Evolutionary conservation across 2,329 filamentous ascomycete genomes (phyloP).

Genomic region (Diaporthe nobilis): DNA sequence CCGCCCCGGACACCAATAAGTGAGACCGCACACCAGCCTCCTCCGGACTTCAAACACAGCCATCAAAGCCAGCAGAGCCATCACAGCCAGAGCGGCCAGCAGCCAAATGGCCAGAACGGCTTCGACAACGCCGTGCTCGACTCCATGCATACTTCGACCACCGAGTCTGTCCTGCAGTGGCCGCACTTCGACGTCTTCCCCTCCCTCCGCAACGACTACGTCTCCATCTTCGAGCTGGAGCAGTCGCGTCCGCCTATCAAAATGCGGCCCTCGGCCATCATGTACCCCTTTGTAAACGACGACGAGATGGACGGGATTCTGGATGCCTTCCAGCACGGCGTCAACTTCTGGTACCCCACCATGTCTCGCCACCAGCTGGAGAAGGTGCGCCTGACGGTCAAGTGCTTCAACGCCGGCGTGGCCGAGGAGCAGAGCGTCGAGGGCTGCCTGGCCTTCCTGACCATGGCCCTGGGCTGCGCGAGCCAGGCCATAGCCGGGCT

Average conservation of each 20-base stretch:
- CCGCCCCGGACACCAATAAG: conserved; percentile 40
- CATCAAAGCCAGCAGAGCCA: conserved; percentile 43
- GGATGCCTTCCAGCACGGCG: conserved; percentile 58
- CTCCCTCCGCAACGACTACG: conserved; percentile 57
- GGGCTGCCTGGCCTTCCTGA: conserved; percentile 60
- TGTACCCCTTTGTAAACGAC: conserved; percentile 58
- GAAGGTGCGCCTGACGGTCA: conserved; percentile 47
- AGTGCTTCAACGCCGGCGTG: conserved; percentile 50
- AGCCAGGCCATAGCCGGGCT: conserved; percentile 56
- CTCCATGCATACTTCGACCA: conserved; percentile 65
- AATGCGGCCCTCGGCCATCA: conserved; percentile 50
- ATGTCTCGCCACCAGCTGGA: conserved; percentile 58
- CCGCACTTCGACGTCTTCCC: conserved; percentile 63
- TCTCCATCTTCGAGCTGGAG: conserved; percentile 64
- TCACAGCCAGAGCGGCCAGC: conserved; percentile 44
- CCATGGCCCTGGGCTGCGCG: conserved; percentile 63
- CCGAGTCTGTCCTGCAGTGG: conserved; percentile 66
- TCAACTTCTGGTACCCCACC: conserved; percentile 69
- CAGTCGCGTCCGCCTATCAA: conserved; percentile 55
- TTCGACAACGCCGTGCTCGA: conserved; percentile 64
- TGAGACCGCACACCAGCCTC: conserved; percentile 30
- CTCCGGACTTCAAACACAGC: conserved; percentile 12
- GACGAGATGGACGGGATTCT: conserved; percentile 59
- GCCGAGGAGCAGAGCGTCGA: conserved; percentile 55
- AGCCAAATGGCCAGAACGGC: conserved; percentile 43